Evolutionary conservation across 371 early-diverging fungal genomes (phyloP).

Genomic region (Batkoa obscura): DNA sequence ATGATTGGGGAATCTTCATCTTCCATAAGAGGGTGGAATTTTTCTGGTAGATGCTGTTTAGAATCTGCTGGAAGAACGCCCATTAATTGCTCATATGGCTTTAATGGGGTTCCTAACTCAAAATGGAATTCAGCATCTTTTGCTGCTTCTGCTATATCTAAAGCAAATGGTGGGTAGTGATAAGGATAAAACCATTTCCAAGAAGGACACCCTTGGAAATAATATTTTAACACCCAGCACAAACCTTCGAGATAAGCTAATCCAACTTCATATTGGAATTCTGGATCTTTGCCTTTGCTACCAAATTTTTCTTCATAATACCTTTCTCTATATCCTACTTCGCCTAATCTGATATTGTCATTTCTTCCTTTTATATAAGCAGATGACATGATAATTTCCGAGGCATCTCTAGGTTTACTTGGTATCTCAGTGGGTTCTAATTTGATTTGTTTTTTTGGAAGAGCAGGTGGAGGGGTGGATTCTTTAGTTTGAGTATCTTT

Average conservation of each 20-base stretch:
- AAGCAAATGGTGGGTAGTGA: constrained; percentile 94
- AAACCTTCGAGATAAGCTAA: constrained; percentile 91
- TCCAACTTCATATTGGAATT: constrained; percentile 39
- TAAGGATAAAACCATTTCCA: constrained; percentile 99
- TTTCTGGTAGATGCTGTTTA: constrained; percentile 57
- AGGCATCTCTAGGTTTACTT: too few relatives aligned
- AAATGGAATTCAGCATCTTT: constrained; percentile 59
- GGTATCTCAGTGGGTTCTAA: too few relatives aligned
- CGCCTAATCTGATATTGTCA: constrained; percentile 52
- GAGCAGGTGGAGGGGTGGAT: too few relatives aligned
- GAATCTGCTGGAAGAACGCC: constrained; percentile 88
- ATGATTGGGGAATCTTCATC: constrained; percentile 65
- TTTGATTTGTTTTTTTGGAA: too few relatives aligned
- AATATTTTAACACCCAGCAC: constrained; percentile 96
- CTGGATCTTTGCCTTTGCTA: constrained; percentile 44
- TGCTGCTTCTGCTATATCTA: constrained; percentile 50
- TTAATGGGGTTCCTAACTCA: constrained; percentile 66
- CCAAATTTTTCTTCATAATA: constrained; percentile 77
- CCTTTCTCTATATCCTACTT: constrained; percentile 73
- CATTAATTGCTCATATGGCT: constrained; percentile 96
- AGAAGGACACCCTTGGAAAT: constrained; percentile 80
- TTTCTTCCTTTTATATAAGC: too few relatives aligned
- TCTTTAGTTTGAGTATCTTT: too few relatives aligned
- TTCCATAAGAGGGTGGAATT: constrained; percentile 68
- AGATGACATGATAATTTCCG: too few relatives aligned